Conservation (phyloP, 345 rosid genomes). For the Salix koriyanagi region DNA sequence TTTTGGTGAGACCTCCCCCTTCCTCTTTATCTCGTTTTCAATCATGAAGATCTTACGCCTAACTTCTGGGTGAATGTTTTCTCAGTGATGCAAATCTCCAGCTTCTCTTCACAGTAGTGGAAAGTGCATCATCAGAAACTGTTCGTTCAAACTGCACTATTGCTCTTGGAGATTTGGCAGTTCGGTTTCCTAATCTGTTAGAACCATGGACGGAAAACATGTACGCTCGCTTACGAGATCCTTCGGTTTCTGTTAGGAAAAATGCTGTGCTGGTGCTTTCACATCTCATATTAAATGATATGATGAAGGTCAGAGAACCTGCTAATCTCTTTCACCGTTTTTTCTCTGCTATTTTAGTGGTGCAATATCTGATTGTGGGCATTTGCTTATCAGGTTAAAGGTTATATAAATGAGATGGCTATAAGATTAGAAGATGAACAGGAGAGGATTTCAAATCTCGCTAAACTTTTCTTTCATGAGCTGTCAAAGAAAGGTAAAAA, state of each 20-base stretch:
- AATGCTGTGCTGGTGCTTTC: conserved; percentile 97
- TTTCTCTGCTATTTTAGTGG: conserved; percentile 6
- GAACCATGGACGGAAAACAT: conserved; percentile 98
- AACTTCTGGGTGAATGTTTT: conserved; percentile 26
- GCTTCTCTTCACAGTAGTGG: conserved; percentile 94
- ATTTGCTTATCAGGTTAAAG: conserved; percentile 72
- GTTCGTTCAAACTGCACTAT: conserved; percentile 95
- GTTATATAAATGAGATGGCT: conserved; percentile 93
- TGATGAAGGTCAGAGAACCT: conserved; percentile 80
- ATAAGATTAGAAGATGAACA: conserved; percentile 74
- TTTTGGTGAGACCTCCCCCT: conserved; percentile 57
- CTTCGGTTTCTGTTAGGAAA: conserved; percentile 81
- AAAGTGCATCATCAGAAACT: conserved; percentile 82
- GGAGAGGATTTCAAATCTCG: conserved; percentile 86
- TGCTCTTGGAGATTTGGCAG: conserved; percentile 95
- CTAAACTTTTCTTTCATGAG: conserved; percentile 85
- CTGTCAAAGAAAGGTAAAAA: conserved; percentile 86
- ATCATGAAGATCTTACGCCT: conserved; percentile 5
- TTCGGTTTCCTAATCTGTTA: conserved; percentile 87
- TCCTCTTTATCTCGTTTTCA: background rate
- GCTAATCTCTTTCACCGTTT: conserved; percentile 10
- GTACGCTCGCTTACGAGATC: conserved; percentile 77
- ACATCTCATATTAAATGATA: conserved; percentile 95
- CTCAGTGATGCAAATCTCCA: conserved; percentile 87
- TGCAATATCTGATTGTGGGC: conserved; percentile 23